phyloP scores from a whole-genome alignment of 1,139 yeast genomes.

The Hansenula sp. region DNA sequence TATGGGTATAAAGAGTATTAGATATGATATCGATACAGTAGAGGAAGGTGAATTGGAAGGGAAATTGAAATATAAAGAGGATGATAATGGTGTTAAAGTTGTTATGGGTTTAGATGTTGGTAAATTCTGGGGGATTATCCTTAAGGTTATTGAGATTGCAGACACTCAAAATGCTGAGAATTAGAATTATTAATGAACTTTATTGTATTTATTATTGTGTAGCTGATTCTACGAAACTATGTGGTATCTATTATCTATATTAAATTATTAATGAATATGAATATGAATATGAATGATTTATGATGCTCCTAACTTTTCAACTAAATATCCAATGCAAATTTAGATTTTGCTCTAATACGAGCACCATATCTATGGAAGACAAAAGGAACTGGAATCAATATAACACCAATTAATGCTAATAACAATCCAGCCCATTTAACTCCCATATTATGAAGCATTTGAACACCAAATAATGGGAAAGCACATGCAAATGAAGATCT shows the following conservation, averaged over 20 bases:
- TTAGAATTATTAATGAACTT: no score
- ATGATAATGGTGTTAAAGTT: constrained; percentile 25
- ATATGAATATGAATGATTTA: no score
- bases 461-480: constrained; percentile 76
- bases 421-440: constrained; percentile 82
- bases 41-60: constrained; percentile 19
- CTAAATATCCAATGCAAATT: constrained; percentile 56
- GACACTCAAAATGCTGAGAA: constrained; percentile 1
- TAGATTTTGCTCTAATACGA: constrained; percentile 53
- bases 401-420: constrained; percentile 61
- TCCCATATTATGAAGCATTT: constrained; percentile 72
- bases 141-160: constrained; percentile 9
- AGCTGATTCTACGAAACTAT: no score
- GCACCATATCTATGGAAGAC: constrained; percentile 65
- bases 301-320: no score
- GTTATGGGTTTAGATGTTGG: constrained; percentile 23
- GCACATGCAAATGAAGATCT: constrained; percentile 64
- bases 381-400: constrained; percentile 69
- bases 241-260: no score
- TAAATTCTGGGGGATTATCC: constrained; percentile 14
- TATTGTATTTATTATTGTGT: no score
- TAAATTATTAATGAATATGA: no score
- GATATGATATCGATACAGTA: constrained; percentile 7
- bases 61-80: constrained; percentile 11
- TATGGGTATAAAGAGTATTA: constrained; percentile 8